phyloP scores from a whole-genome alignment of 2,329 filamentous ascomycete genomes.

The Xylariaceae sp. region DNA sequence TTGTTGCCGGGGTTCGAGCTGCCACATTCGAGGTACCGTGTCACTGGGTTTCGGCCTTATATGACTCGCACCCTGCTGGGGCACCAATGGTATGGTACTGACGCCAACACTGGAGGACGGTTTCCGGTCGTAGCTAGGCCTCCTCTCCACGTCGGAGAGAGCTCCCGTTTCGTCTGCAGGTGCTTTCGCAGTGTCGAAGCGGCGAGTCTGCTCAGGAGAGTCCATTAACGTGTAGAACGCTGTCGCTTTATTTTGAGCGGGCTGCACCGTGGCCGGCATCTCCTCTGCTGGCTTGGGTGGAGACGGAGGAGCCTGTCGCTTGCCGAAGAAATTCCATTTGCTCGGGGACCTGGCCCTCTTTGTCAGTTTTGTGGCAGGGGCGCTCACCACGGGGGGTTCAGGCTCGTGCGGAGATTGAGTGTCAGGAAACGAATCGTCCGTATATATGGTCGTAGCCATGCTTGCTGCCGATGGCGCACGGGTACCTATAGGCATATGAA shows the following conservation, averaged over 20 bases:
- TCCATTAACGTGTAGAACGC: slow-evolving; percentile 60
- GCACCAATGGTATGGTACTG: not conserved
- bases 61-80: not conserved
- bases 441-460: slow-evolving; percentile 51
- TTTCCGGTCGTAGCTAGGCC: slow-evolving; percentile 10
- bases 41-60: slow-evolving; percentile 2
- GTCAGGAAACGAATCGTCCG: slow-evolving; percentile 49
- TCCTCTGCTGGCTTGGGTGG: slow-evolving; percentile 36
- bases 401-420: slow-evolving; percentile 33
- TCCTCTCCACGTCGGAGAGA: slow-evolving; percentile 19
- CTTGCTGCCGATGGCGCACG: slow-evolving; percentile 49
- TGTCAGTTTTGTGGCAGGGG: slow-evolving; percentile 47
- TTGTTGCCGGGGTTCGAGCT: slow-evolving; percentile 9
- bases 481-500: slow-evolving; percentile 51
- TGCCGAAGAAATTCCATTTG: slow-evolving; percentile 60
- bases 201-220: slow-evolving; percentile 48
- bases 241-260: slow-evolving; percentile 45
- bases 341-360: slow-evolving; percentile 52
- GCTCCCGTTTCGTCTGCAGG: slow-evolving; percentile 44
- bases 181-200: slow-evolving; percentile 30
- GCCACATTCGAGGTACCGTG: slow-evolving; percentile 10
- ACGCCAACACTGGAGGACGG: slow-evolving; percentile 16
- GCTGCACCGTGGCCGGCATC: slow-evolving; percentile 45
- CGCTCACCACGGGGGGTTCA: slow-evolving; percentile 26
- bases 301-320: slow-evolving; percentile 42